Base-by-base conservation (phyloP, 352 stramenopile species). In the Plasmopara muralis region DNA sequence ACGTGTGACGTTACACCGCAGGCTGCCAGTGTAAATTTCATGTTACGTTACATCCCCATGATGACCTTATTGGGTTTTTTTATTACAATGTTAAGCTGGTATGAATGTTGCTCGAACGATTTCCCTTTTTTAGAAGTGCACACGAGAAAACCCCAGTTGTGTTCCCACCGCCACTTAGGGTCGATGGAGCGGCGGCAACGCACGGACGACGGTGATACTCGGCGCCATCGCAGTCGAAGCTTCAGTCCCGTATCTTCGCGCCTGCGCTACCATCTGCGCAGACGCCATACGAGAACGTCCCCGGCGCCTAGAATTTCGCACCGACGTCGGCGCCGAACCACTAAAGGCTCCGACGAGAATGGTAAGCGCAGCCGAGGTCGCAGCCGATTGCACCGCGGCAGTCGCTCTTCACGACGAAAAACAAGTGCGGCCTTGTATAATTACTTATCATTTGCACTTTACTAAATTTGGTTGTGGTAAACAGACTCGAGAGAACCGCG, bases 241-340 rank as follows among this genome's bases (percentile, higher is more conserved):
- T 62, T 57, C 43, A 74, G 65, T 55, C 65, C 65, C 57, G 65
- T 74, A 16, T 64, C 65, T 9, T 74, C 65, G 7, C 65, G 65
- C 12, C 51, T 70, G 39, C 65, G 65, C n/a, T 65, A 70, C 42
- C 53, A 62, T 20, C 46, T 64, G 18, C 62, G 51, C 4, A 53
- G 60, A 20, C 55, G 47, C 18, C 48, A 62, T 16, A 10, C 50
- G 13, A 51, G 55, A 7, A 55, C 60, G 10, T 50, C 60, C 12
- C 52, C 55, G 6, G 55, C 53, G 31, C 49, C 57, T 7, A 65
- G 35, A 15, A 59, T 50, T 6, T 41, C 39, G 1, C 60, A 49
- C 14, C 43, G 54, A 12, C 62, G 61, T 12, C 57, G 62, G 3
- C 50, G 57, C 12, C 61, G 60, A 15, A 16, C 38, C n/a, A 14